Evolutionary conservation across 768 basidiomycete species (phyloP), one percentile per base, ranked within the genome.

Genomic region (Lentinula edodes): DNA sequence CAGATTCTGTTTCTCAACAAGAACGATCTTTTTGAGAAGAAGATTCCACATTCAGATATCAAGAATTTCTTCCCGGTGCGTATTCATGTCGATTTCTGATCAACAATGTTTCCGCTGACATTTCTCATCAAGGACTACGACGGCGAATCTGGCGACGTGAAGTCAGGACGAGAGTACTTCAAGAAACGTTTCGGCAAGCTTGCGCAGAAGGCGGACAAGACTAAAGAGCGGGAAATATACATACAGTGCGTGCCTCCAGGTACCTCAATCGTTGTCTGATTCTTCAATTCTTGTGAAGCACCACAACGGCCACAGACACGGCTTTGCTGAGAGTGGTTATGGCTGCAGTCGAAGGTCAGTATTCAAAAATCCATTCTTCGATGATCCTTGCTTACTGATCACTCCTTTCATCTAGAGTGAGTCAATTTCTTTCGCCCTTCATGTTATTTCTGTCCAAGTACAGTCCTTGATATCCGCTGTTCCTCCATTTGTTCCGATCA

Each of bases 1-100:
- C 67, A 93, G 93, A 96, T 97, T 65, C 81, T 97, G 39, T 96
- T 96, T 81, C 80, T 96, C 62, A 97, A 96, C 77, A 97, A 98
- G 77, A 89, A 94, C 67, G 95, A 98, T 70, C 80, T 96, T n/a
- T 94, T 95, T 69, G 83, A 86, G 73, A 81, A 84, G 71, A 96
- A 96, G 75, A 86, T 98, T 45, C 72, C 74, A 60, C 80, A 84
- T 61, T 95, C 93, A 20, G 84, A 91, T 71, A 94, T 98, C 73
- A 88, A 86, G 75, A 89, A 84, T 66, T 91, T 90, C 76, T 98
- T 97, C 78, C 90, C 92, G 0, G 93, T 91, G 69, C 38, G 83
- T 70, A 34, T 50, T 32, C 58, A 41, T 7, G 13, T 45, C 20
- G 15, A n/a, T 12, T 36, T 20, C 1, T 45, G 66, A 32, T 58